Percentiles rank a stretch among this genome's conserved stretches.
Conservation (phyloP, 2,329 filamentous ascomycete species). For the Phialophora verrucosa region DNA sequence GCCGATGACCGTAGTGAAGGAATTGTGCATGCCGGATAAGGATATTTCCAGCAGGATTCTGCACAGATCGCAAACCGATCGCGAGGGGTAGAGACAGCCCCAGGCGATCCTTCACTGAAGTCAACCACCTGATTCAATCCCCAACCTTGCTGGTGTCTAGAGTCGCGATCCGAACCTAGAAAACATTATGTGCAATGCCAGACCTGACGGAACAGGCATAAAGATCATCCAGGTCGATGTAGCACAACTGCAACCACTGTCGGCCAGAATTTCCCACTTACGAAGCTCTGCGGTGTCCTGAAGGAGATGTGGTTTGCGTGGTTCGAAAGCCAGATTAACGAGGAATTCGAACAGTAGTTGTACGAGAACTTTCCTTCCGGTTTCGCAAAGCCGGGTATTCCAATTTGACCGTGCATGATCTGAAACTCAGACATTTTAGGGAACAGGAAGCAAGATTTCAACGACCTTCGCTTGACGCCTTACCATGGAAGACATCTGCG, state of each 20-base stretch:
- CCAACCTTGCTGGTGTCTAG: too few species aligned
- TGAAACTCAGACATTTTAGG: conserved; percentile 2
- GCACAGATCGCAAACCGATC: neutral
- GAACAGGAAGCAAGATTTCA: conserved; percentile 5
- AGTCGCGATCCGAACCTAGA: too few species aligned
- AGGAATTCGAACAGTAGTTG: conserved; percentile 4
- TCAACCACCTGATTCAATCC: too few species aligned
- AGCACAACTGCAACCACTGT: neutral
- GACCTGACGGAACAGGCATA: too few species aligned
- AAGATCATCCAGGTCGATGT: too few species aligned
- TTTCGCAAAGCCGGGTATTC: conserved; percentile 6
- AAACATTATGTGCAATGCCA: too few species aligned
- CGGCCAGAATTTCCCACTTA: neutral
- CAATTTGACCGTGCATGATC: neutral
- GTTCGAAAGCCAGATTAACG: neutral
- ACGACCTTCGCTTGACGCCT: conserved; percentile 6
- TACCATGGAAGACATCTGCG: conserved; percentile 7
- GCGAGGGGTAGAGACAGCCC: neutral
- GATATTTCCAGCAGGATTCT: conserved; percentile 2
- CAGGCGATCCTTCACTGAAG: neutral
- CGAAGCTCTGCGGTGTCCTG: neutral
- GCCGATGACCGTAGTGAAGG: neutral
- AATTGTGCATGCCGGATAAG: neutral
- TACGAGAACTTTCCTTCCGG: conserved; percentile 4
- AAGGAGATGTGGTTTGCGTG: neutral